phyloP scores from a whole-genome alignment of 2,329 filamentous ascomycete species.

The Monilinia fructicola region DNA sequence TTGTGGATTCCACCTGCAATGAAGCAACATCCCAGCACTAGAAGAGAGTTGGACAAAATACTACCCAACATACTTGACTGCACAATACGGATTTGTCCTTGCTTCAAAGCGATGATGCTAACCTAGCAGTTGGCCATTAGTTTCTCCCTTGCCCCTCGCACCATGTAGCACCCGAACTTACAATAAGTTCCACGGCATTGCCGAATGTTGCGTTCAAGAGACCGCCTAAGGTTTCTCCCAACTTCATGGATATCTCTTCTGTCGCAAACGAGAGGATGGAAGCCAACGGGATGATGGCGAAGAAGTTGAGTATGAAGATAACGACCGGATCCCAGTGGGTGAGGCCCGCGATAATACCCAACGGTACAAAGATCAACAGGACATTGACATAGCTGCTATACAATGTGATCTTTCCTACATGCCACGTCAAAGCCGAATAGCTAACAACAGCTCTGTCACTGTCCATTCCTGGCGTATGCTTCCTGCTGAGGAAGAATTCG shows the following conservation, averaged over 20 bases:
- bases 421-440: conserved; percentile 31
- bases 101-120: conserved; percentile 83
- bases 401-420: conserved; percentile 37
- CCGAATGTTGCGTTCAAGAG: conserved; percentile 50
- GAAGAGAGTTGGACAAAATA: conserved; percentile 88
- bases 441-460: conserved; percentile 33
- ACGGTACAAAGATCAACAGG: conserved; percentile 72
- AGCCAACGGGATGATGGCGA: conserved; percentile 58
- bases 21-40: conserved; percentile 82
- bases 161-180: background rate
- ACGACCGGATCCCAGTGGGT: conserved; percentile 51
- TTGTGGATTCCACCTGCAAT: conserved; percentile 67
- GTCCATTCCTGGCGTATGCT: conserved; percentile 36
- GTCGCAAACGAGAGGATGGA: conserved; percentile 46
- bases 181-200: conserved; percentile 59
- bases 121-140: conserved; percentile 54
- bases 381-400: conserved; percentile 63
- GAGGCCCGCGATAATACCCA: conserved; percentile 66
- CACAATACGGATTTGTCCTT: conserved; percentile 88
- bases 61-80: conserved; percentile 96
- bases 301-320: conserved; percentile 59
- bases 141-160: no score
- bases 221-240: conserved; percentile 58
- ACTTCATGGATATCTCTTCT: conserved; percentile 48
- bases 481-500: conserved; percentile 34